A percentile compares a stretch with the other conserved stretches of the same genome.
Conservation (phyloP, 2,329 filamentous ascomycete species). For the Nemania sp. region DNA sequence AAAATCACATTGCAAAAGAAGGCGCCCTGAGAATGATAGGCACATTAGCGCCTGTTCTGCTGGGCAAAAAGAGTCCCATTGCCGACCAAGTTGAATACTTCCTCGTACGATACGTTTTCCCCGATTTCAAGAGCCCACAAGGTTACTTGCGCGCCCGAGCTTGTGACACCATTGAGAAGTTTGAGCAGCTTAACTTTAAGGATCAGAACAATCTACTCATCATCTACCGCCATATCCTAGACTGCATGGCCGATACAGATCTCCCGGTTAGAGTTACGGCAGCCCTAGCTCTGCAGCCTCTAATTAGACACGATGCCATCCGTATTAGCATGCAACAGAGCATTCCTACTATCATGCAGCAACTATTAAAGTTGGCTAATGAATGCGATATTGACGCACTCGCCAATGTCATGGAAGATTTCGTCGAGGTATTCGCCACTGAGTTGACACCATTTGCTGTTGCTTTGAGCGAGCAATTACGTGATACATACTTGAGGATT, state of each 20-base stretch:
- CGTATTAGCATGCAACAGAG: constrained; percentile 96
- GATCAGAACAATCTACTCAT: constrained; percentile 94
- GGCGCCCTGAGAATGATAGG: constrained; percentile 97
- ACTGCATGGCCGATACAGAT: constrained; percentile 95
- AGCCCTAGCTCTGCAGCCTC: constrained; percentile 90
- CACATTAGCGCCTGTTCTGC: constrained; percentile 90
- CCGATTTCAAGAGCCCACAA: constrained; percentile 92
- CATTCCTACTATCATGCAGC: constrained; percentile 99
- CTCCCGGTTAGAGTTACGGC: constrained; percentile 95
- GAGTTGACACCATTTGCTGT: constrained; percentile 98
- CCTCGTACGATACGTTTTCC: constrained; percentile 97
- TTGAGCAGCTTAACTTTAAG: constrained; percentile 96
- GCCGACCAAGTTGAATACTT: constrained; percentile 98
- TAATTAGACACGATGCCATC: constrained; percentile 96
- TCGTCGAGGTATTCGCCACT: constrained; percentile 97
- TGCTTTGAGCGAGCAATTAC: constrained; percentile 92
- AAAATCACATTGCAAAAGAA: constrained; percentile 95
- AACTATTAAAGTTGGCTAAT: constrained; percentile 95
- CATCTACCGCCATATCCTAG: constrained; percentile 96
- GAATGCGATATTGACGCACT: constrained; percentile 97
- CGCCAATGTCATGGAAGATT: constrained; percentile 99
- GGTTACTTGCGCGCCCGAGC: constrained; percentile 94
- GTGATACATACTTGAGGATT: constrained; percentile 95
- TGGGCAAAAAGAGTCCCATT: constrained; percentile 98
- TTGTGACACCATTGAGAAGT: constrained; percentile 98